Evolutionary conservation across 768 basidiomycete genomes (phyloP).

Genomic region (Podaxis rugospora): DNA sequence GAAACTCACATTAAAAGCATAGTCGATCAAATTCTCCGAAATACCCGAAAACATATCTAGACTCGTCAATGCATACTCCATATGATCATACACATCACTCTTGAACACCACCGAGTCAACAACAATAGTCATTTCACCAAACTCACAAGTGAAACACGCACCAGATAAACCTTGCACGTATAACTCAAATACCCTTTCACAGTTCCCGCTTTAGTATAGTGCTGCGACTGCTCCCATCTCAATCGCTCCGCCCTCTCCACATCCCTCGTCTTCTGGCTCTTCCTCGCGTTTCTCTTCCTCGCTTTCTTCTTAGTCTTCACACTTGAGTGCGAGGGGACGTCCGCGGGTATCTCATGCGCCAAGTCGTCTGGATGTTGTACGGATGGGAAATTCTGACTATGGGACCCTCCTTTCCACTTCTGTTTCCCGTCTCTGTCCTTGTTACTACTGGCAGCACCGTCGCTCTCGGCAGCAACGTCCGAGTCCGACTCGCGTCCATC

Average conservation of each 20-base stretch:
- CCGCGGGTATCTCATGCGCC: not conserved
- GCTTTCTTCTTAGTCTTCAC: not conserved
- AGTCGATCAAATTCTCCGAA: conserved; percentile 64
- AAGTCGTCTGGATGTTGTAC: not conserved
- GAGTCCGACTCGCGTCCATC: conserved; percentile 1
- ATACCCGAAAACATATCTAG: conserved; percentile 67
- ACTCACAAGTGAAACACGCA: conserved; percentile 24
- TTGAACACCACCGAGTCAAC: conserved; percentile 17
- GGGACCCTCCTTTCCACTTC: not conserved
- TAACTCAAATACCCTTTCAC: conserved; percentile 55
- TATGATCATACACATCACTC: conserved; percentile 72
- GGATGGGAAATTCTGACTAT: not conserved
- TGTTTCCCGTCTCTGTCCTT: not conserved
- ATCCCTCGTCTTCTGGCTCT: conserved; percentile 1
- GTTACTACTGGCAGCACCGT: not conserved
- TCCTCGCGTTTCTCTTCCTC: not conserved
- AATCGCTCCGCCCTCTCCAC: conserved; percentile 9
- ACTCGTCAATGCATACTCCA: conserved; percentile 61
- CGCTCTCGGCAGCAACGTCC: not conserved
- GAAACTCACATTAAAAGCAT: conserved; percentile 60
- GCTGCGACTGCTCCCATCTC: conserved; percentile 4
- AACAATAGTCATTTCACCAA: not conserved
- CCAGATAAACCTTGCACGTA: conserved; percentile 62
- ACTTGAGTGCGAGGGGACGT: not conserved
- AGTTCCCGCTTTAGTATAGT: conserved; percentile 18